phyloP scores from a whole-genome alignment of 192 early-diverging fungal genomes.

The Gryganskiella cystojenkinii region DNA sequence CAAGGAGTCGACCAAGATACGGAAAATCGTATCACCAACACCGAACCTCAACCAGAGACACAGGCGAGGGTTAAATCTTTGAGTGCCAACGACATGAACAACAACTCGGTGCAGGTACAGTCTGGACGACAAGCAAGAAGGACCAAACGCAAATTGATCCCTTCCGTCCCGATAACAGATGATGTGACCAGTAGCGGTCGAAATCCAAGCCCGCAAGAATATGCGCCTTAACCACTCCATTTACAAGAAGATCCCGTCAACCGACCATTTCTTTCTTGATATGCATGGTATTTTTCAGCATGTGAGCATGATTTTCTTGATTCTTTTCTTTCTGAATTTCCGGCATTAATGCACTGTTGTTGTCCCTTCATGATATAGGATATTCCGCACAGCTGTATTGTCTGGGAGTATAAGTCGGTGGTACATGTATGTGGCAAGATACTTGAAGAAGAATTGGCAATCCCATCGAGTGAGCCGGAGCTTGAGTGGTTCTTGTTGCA shows the following conservation, averaged over 20 bases:
- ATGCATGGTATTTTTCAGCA: constrained; percentile 19
- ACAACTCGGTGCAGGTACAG: too few species aligned
- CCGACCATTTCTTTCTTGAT: constrained; percentile 20
- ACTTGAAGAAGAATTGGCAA: constrained; percentile 21
- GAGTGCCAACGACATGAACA: too few species aligned
- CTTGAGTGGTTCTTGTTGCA: constrained; percentile 36
- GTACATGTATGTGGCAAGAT: constrained; percentile 28
- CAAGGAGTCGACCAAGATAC: too few species aligned
- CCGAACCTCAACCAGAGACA: too few species aligned
- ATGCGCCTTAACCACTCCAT: constrained; percentile 29
- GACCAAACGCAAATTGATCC: too few species aligned
- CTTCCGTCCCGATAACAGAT: too few species aligned
- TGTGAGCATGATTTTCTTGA: constrained; percentile 6
- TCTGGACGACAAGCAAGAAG: too few species aligned
- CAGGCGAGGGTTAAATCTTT: too few species aligned
- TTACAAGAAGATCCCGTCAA: constrained; percentile 5
- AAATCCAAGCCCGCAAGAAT: constrained; percentile 26
- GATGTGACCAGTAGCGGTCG: too few species aligned
- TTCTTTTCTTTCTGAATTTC: constrained; percentile 1
- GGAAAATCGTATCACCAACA: too few species aligned
- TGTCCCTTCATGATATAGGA: too few species aligned
- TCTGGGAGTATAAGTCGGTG: constrained; percentile 26
- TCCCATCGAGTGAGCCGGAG: constrained; percentile 30
- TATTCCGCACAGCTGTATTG: constrained; percentile 34
- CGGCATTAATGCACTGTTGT: too few species aligned